A percentile compares a stretch with the other conserved stretches of the same genome.
Conservation (phyloP, 352 stramenopile genomes). For the Phytophthora foliorum region DNA sequence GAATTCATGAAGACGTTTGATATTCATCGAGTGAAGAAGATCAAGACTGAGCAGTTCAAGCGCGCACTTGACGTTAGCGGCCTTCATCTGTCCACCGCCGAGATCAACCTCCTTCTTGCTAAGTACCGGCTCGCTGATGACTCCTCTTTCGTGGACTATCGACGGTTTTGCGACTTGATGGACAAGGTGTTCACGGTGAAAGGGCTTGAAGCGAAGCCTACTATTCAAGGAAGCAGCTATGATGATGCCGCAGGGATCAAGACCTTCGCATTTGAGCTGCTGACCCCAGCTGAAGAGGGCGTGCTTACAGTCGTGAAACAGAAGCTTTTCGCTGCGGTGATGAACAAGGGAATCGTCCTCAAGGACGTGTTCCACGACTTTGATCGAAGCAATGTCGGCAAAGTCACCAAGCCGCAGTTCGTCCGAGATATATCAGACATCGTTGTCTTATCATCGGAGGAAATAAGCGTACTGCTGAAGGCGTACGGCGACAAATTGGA, state of each 20-base stretch:
- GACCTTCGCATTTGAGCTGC: conserved; percentile 41
- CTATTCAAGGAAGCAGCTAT: conserved; percentile 38
- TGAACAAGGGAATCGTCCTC: conserved; percentile 85
- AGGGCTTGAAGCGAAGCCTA: conserved; percentile 70
- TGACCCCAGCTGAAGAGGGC: conserved; percentile 47
- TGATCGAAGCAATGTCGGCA: conserved; percentile 84
- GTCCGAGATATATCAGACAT: conserved; percentile 77
- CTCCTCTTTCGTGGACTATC: conserved; percentile 79
- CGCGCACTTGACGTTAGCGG: conserved; percentile 82
- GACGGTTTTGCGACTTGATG: conserved; percentile 86
- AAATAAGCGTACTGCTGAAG: conserved; percentile 74
- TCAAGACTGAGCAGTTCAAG: conserved; percentile 84
- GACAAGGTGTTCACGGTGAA: conserved; percentile 89
- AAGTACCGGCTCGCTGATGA: conserved; percentile 80
- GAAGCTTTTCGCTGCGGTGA: conserved; percentile 71
- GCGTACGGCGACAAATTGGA: conserved; percentile 79
- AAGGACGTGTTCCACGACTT: conserved; percentile 92
- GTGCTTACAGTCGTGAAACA: conserved; percentile 52
- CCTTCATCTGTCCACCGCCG: conserved; percentile 59
- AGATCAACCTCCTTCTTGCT: conserved; percentile 64
- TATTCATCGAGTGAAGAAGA: conserved; percentile 86
- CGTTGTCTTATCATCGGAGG: conserved; percentile 54
- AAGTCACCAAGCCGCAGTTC: conserved; percentile 86
- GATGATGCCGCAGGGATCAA: conserved; percentile 41
- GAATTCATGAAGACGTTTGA: conserved; percentile 93